These are phyloP conservation scores for Colletotrichum brevisporum DNA, from an alignment of 2,329 filamentous ascomycete species.

Conservation along the genomic window DNA sequence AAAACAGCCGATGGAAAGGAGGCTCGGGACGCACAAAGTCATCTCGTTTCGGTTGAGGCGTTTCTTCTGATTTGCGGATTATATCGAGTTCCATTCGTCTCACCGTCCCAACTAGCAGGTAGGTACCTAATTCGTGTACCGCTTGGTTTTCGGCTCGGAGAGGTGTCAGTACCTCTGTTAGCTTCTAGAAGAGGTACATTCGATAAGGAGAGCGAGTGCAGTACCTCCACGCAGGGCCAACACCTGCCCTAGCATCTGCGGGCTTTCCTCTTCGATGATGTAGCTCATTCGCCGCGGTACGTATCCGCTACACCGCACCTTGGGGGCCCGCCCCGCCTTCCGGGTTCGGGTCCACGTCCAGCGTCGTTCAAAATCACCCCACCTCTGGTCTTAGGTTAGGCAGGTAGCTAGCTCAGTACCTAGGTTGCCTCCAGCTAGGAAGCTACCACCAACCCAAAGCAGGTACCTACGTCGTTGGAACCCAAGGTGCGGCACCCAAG, in stretches of 20 bases:
- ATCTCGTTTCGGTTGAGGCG: slow-evolving; percentile 7
- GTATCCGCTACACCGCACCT: slow-evolving; percentile 27
- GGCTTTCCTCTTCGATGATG: slow-evolving; percentile 7
- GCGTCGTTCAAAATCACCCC: slow-evolving; percentile 16
- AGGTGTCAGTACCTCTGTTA: background rate
- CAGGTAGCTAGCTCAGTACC: too few relatives aligned
- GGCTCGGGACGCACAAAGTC: background rate
- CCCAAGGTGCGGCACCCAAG: too few relatives aligned
- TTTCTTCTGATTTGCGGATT: slow-evolving; percentile 21
- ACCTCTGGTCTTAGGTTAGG: background rate
- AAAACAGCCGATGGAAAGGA: background rate
- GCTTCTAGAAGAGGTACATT: background rate
- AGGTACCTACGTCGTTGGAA: too few relatives aligned
- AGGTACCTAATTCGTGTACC: background rate
- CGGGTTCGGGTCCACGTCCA: background rate
- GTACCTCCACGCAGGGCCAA: background rate
- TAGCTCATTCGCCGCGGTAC: background rate
- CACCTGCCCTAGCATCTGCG: background rate
- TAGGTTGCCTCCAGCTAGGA: too few relatives aligned
- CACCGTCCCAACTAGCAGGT: background rate
- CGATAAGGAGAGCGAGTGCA: too few relatives aligned
- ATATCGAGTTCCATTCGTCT: background rate
- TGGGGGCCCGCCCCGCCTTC: slow-evolving; percentile 18
- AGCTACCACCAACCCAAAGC: too few relatives aligned
- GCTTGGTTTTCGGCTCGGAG: slow-evolving; percentile 7